Evolutionary conservation across 2,329 filamentous ascomycete genomes (phyloP).

Genomic region (Verticillium dahliae): DNA sequence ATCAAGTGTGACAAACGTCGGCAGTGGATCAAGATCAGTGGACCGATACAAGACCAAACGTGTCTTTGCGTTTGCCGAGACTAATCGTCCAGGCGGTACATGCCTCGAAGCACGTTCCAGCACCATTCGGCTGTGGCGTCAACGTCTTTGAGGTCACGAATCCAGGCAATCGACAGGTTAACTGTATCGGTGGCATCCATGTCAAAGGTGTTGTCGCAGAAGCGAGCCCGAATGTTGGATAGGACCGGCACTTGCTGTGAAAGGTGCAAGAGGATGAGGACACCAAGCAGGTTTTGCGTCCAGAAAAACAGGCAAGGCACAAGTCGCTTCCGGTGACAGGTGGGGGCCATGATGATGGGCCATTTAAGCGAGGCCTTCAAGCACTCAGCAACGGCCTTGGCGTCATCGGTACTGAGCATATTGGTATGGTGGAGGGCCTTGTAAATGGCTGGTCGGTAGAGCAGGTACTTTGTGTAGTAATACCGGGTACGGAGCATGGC

Average conservation of each 20-base stretch:
- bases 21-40: too few species aligned
- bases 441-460: conserved; percentile 52
- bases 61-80: neutral
- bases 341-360: conserved; percentile 52
- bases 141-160: conserved; percentile 47
- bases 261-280: conserved; percentile 50
- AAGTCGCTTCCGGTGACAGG: conserved; percentile 50
- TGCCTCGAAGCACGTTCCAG: conserved; percentile 41
- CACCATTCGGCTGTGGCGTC: conserved; percentile 51
- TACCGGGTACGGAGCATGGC: conserved; percentile 52
- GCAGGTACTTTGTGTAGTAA: conserved; percentile 51
- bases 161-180: conserved; percentile 50
- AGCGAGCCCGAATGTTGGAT: conserved; percentile 37
- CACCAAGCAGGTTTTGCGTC: conserved; percentile 54
- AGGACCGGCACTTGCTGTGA: conserved; percentile 45
- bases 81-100: conserved; percentile 32
- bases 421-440: conserved; percentile 54
- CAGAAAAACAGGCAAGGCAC: conserved; percentile 55
- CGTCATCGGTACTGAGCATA: conserved; percentile 45
- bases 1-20: too few species aligned
- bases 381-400: conserved; percentile 47
- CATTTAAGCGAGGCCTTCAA: conserved; percentile 51
- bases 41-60: neutral
- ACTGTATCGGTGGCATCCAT: conserved; percentile 42
- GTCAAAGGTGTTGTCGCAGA: conserved; percentile 44